A percentile compares a stretch with the other conserved stretches of the same genome.
Evolutionary conservation across 2,329 filamentous ascomycete species (phyloP).

Genomic region (Beauveria medogensis): DNA sequence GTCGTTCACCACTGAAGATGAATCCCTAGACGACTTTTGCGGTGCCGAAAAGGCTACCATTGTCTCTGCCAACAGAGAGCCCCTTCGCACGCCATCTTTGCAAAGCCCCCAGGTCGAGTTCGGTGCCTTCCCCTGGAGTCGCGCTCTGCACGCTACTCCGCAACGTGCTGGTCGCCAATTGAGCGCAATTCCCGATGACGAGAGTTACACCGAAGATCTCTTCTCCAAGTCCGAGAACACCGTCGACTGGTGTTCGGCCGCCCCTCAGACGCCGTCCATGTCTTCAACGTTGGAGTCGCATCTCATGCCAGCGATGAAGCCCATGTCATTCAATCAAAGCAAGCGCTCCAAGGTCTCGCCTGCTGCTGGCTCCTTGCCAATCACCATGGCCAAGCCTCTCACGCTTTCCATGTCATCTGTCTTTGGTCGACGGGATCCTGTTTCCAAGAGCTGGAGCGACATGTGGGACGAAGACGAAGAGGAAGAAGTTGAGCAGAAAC

Average conservation of each 20-base stretch:
- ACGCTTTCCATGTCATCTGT: slow-evolving; percentile 67
- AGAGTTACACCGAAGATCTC: slow-evolving; percentile 74
- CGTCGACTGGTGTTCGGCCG: slow-evolving; percentile 71
- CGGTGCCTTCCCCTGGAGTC: slow-evolving; percentile 90
- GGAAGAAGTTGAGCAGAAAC: slow-evolving; percentile 53
- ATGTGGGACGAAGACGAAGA: slow-evolving; percentile 82
- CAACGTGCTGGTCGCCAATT: slow-evolving; percentile 69
- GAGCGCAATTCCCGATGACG: slow-evolving; percentile 74
- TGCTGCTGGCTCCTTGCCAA: slow-evolving; percentile 64
- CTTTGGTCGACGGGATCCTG: slow-evolving; percentile 69
- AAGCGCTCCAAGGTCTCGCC: slow-evolving; percentile 40
- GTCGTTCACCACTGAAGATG: slow-evolving; percentile 90
- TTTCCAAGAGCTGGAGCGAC: slow-evolving; percentile 99
- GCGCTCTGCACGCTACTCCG: slow-evolving; percentile 72
- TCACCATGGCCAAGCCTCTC: slow-evolving; percentile 69
- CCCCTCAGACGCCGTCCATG: slow-evolving; percentile 69
- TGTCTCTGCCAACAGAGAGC: slow-evolving; percentile 84
- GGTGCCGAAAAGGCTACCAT: slow-evolving; percentile 68
- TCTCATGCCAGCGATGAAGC: slow-evolving; percentile 73
- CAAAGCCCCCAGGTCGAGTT: slow-evolving; percentile 75
- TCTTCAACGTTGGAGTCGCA: slow-evolving; percentile 80
- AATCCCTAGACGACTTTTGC: slow-evolving; percentile 89
- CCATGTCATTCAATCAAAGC: slow-evolving; percentile 48
- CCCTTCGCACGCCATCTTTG: slow-evolving; percentile 89
- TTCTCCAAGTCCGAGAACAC: slow-evolving; percentile 70